Percentiles rank a stretch among this genome's conserved stretches.
Evolutionary conservation across 1,139 yeast genomes (phyloP).

Genomic region (Blastobotrys serpentis): DNA sequence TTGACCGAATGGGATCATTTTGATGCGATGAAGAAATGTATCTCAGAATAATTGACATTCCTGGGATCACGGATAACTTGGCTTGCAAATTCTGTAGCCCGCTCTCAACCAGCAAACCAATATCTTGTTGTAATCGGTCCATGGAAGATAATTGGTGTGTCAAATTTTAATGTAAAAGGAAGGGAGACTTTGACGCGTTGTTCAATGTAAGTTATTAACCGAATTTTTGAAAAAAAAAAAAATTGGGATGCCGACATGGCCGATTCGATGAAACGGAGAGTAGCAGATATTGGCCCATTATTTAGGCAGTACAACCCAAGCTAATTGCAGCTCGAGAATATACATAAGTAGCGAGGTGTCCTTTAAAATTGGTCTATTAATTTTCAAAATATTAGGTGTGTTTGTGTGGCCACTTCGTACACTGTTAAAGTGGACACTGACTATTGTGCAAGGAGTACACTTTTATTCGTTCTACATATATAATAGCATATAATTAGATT

Average conservation of each 20-base stretch:
- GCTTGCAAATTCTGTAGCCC: constrained; percentile 28
- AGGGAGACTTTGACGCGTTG: neutral
- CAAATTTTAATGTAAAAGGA: neutral
- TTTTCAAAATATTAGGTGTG: too few species aligned
- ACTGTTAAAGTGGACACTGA: too few species aligned
- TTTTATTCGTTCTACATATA: neutral
- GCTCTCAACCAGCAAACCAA: constrained; percentile 31
- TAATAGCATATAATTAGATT: neutral
- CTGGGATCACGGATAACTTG: constrained; percentile 50
- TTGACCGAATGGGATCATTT: constrained; percentile 88
- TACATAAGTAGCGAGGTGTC: too few species aligned
- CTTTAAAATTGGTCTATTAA: too few species aligned
- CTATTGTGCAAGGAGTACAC: too few species aligned
- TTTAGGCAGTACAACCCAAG: too few species aligned
- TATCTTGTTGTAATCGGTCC: constrained; percentile 26
- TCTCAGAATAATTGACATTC: constrained; percentile 71
- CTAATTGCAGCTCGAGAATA: too few species aligned
- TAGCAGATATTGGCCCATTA: too few species aligned
- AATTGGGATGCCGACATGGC: too few species aligned
- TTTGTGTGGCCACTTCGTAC: too few species aligned
- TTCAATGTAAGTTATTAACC: neutral
- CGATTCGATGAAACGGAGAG: too few species aligned
- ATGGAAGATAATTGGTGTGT: constrained; percentile 11
- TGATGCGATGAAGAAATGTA: constrained; percentile 88
- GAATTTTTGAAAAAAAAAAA: neutral